These are phyloP conservation scores for Roridomyces roridus DNA, from an alignment of 768 basidiomycete species.

Conservation along the genomic window DNA sequence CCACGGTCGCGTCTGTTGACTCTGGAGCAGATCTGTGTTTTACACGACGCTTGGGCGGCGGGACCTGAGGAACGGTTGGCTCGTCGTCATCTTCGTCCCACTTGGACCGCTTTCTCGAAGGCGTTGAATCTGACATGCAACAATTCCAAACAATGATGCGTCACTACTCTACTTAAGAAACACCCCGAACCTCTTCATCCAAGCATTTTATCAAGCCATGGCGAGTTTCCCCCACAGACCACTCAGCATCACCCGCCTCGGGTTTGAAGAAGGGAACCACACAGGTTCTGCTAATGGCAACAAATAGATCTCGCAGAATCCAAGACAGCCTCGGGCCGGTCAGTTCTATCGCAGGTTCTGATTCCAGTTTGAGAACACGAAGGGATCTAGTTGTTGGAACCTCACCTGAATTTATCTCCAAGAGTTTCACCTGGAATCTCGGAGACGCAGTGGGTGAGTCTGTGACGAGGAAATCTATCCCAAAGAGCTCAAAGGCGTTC, in stretches of 20 bases:
- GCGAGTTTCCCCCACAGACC: slow-evolving; percentile 59
- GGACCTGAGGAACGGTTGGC: slow-evolving; percentile 37
- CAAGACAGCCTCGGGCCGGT: slow-evolving; percentile 84
- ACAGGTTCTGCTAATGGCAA: slow-evolving; percentile 68
- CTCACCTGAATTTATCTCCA: slow-evolving; percentile 81
- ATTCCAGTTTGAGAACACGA: too few species aligned
- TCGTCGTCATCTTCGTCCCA: slow-evolving; percentile 63
- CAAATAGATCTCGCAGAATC: slow-evolving; percentile 84
- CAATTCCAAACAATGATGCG: slow-evolving; percentile 5
- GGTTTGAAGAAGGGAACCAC: slow-evolving; percentile 68
- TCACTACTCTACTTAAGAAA: slow-evolving; percentile 18
- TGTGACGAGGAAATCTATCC: slow-evolving; percentile 81
- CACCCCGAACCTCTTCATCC: slow-evolving; percentile 53
- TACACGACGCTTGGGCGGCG: slow-evolving; percentile 59
- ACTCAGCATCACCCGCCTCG: slow-evolving; percentile 29
- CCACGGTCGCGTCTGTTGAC: slow-evolving; percentile 26
- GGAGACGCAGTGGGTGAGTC: slow-evolving; percentile 14
- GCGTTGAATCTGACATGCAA: slow-evolving; percentile 51
- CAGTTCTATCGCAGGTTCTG: slow-evolving; percentile 92
- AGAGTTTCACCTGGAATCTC: slow-evolving; percentile 67
- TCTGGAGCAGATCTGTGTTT: slow-evolving; percentile 48
- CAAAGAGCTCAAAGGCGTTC: slow-evolving; percentile 95
- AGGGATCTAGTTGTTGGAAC: too few species aligned
- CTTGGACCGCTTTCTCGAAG: slow-evolving; percentile 77
- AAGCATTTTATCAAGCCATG: slow-evolving; percentile 73